Evolutionary conservation across 495 filamentous ascomycete genomes (phyloP).

Genomic region (Annulohypoxylon bovei): DNA sequence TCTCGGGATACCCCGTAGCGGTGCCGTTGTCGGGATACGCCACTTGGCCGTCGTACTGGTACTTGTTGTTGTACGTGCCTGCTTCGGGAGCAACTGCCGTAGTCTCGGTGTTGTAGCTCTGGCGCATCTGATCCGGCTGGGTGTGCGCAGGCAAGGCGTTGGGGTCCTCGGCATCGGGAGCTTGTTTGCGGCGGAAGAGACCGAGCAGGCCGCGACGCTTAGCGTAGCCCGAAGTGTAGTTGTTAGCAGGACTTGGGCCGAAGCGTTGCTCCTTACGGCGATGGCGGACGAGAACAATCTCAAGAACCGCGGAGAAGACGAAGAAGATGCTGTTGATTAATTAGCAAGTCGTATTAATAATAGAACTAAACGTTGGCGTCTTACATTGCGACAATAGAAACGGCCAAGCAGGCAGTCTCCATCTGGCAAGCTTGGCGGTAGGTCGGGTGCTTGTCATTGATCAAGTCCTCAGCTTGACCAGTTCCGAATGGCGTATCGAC

Average conservation of each 20-base stretch:
- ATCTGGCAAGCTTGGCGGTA: slow-evolving; percentile 72
- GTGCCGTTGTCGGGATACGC: slow-evolving; percentile 42
- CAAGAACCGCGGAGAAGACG: slow-evolving; percentile 69
- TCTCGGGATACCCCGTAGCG: slow-evolving; percentile 41
- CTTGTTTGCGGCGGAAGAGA: slow-evolving; percentile 45
- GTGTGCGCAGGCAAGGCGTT: slow-evolving; percentile 53
- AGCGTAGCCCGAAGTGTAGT: slow-evolving; percentile 76
- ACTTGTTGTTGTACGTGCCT: slow-evolving; percentile 43
- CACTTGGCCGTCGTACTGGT: slow-evolving; percentile 42
- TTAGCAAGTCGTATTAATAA: slow-evolving; percentile 18
- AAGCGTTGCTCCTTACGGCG: slow-evolving; percentile 82
- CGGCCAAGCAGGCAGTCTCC: slow-evolving; percentile 76
- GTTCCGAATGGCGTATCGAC: slow-evolving; percentile 74
- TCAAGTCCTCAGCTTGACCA: slow-evolving; percentile 59
- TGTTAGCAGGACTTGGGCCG: slow-evolving; percentile 79
- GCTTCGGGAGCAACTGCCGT: slow-evolving; percentile 45
- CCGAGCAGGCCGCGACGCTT: slow-evolving; percentile 50
- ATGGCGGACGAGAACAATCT: slow-evolving; percentile 71
- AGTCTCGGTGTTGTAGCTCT: slow-evolving; percentile 55
- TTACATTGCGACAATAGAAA: slow-evolving; percentile 82
- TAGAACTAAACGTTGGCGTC: slow-evolving; percentile 44
- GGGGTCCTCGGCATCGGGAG: slow-evolving; percentile 30
- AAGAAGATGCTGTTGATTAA: slow-evolving; percentile 68
- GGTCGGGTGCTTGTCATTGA: slow-evolving; percentile 56
- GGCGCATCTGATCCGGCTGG: slow-evolving; percentile 51